A percentile compares a stretch with the other conserved stretches of the same genome.
phyloP scores from a whole-genome alignment of 2,329 filamentous ascomycete species.

The Parastagonospora nodorum region DNA sequence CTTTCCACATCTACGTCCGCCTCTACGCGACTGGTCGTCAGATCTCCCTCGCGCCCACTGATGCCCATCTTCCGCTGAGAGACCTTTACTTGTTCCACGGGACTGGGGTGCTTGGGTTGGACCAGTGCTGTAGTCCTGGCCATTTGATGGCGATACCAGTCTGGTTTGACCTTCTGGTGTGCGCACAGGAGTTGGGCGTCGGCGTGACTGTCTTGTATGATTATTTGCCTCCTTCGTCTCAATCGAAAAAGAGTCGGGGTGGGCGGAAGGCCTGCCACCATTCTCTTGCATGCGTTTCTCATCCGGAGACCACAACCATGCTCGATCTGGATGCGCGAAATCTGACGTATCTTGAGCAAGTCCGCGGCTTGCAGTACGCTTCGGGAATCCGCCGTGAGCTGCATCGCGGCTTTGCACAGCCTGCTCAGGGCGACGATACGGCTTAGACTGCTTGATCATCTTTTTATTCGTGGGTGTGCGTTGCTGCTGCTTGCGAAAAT shows the following conservation, averaged over 20 bases:
- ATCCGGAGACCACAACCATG: too few species aligned
- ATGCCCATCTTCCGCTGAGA: constrained; percentile 1
- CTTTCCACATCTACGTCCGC: not conserved
- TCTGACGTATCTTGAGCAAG: too few species aligned
- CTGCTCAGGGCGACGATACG: too few species aligned
- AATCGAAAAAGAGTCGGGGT: not conserved
- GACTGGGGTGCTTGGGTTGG: not conserved
- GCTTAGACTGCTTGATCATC: too few species aligned
- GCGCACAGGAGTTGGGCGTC: not conserved
- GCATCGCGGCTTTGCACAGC: too few species aligned
- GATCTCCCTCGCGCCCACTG: not conserved
- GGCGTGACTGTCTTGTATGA: not conserved
- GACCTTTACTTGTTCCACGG: not conserved
- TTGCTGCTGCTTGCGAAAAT: too few species aligned
- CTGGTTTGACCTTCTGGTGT: not conserved
- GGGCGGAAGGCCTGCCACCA: too few species aligned
- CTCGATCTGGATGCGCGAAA: too few species aligned
- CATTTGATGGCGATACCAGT: not conserved
- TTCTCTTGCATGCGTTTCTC: too few species aligned
- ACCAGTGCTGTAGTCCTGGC: not conserved
- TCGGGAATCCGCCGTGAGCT: too few species aligned
- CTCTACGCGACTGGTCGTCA: not conserved
- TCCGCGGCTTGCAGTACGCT: too few species aligned
- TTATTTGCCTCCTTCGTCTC: not conserved
- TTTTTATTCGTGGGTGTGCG: too few species aligned